Evolutionary conservation across 768 basidiomycete species (phyloP).

Genomic region (Tricholoma sp.): DNA sequence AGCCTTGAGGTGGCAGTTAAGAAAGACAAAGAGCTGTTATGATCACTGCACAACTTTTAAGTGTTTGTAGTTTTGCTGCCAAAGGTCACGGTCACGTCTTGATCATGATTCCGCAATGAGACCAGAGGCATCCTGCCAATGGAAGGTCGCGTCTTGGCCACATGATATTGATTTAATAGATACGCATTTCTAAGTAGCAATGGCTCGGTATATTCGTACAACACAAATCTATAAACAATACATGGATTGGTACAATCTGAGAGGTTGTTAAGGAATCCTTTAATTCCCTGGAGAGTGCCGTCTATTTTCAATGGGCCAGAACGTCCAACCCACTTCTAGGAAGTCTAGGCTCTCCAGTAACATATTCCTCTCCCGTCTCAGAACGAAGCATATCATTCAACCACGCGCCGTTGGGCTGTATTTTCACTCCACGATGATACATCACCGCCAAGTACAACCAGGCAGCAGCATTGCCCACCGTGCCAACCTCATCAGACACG

Average conservation of each 20-base stretch:
- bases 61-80: background rate
- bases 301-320: background rate
- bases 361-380: constrained; percentile 71
- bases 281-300: background rate
- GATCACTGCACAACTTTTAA: no score
- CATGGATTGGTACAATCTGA: background rate
- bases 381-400: constrained; percentile 75
- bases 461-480: constrained; percentile 71
- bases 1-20: constrained; percentile 5
- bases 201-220: background rate
- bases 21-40: background rate
- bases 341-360: constrained; percentile 61
- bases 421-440: constrained; percentile 70
- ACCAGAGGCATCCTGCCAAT: background rate
- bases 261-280: background rate
- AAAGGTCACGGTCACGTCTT: constrained; percentile 6
- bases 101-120: constrained; percentile 3
- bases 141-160: background rate
- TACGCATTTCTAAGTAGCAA: background rate
- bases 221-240: background rate
- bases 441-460: constrained; percentile 71
- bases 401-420: constrained; percentile 81
- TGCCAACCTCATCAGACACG: constrained; percentile 80
- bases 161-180: no score
- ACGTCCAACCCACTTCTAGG: constrained; percentile 53